Conservation (phyloP, 345 rosid genomes). For the Rhizophora apiculata region DNA sequence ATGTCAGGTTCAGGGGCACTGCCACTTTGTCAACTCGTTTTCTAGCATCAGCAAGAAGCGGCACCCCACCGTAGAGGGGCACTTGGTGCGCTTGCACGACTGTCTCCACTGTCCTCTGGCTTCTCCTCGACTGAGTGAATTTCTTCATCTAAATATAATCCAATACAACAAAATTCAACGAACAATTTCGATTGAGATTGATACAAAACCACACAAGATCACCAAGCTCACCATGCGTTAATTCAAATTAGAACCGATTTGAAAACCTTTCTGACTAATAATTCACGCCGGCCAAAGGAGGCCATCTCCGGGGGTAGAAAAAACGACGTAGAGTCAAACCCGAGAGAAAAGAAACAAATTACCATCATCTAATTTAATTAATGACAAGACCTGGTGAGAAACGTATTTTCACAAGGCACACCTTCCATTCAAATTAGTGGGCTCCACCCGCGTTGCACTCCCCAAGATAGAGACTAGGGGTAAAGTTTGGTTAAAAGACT, state of each 20-base stretch:
- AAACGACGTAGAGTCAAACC: too few species aligned
- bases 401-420: not conserved
- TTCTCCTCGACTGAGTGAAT: slow-evolving; percentile 65
- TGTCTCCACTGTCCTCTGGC: slow-evolving; percentile 34
- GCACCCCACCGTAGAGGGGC: slow-evolving; percentile 78
- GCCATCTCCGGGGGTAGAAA: too few species aligned
- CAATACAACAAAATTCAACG: not conserved
- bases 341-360: not conserved
- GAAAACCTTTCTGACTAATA: too few species aligned
- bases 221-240: too few species aligned
- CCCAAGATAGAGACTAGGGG: not conserved
- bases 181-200: not conserved
- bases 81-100: slow-evolving; percentile 71
- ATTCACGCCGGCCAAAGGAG: too few species aligned
- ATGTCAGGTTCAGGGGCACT: slow-evolving; percentile 74
- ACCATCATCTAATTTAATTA: not conserved
- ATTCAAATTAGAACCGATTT: too few species aligned
- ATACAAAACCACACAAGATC: not conserved
- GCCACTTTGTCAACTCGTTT: slow-evolving; percentile 36
- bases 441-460: not conserved
- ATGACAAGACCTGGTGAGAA: not conserved
- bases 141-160: slow-evolving; percentile 53
- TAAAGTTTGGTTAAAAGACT: not conserved
- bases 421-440: not conserved
- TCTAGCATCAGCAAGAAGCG: slow-evolving; percentile 34